Base-by-base conservation (phyloP, 306 rosid species). In the Quercus bicolor region DNA sequence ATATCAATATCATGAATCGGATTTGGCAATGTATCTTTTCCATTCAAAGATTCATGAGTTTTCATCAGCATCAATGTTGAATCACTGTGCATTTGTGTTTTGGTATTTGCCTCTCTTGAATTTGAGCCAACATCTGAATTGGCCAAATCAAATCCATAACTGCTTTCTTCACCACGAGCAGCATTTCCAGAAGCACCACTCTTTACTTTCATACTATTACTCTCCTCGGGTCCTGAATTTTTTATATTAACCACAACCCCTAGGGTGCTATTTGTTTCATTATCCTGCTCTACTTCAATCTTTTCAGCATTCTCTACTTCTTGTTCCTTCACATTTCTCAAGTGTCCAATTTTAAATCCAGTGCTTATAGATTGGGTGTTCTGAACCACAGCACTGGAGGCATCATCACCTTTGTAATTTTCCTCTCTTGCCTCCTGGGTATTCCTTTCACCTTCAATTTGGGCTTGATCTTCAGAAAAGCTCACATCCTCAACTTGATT, bases 381-480 rank as follows among this genome's bases (percentile, higher is more conserved):
- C 71, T 81, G 83, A 74, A 77, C 56, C 75, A 75, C 80, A 59
- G 70, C 60, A 31, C 75, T 68, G 79, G 84, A 79, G 23, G 79
- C 86, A 74, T 79, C 83, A 29, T 55, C 84, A 53, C 70, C 84
- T 69, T 74, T 78, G 77, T 76, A 69, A 73, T 76, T 65, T 16
- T 75, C 82, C 80, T 84, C 85, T 72, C 69, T 75, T 40, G 78
- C 77, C 57, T 62, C 81, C n/a, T 74, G 77, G 29, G 76, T 45
- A 18, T 62, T 73, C 18, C 75, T 82, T 74, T 54, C 82, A 60
- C 29, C 82, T 72, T 76, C 87, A 53, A 29, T 52, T 3, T 80
- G 79, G 10, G 72, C 23, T 82, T 82, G 79, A 80, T 87, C 88
- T 52, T 88, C 89, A 16, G 70, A 56, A 43, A 59, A 83, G 29